A percentile compares a stretch with the other conserved stretches of the same genome.
These are phyloP conservation scores for Bryopsis sp. DNA, from an alignment of 139 green algal species.

Conservation along the genomic window DNA sequence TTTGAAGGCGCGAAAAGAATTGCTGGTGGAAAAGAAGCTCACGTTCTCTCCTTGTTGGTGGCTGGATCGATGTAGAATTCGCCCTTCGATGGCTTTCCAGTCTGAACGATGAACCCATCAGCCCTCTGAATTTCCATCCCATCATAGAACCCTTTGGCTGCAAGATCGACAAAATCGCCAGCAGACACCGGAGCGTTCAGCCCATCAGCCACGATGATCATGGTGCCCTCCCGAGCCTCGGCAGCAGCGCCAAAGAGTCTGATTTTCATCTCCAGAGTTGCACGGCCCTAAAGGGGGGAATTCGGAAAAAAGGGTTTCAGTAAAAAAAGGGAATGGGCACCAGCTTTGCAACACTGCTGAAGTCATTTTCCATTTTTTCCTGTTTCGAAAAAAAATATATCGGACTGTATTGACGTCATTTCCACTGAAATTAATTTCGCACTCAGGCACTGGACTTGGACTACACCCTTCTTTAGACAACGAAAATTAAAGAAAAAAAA, in stretches of 20 bases:
- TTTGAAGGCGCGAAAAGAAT: no score
- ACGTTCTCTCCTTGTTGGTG: conserved; percentile 42
- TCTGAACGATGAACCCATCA: conserved; percentile 97
- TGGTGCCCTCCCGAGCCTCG: conserved; percentile 1
- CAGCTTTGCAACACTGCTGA: no score
- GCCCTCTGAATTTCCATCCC: conserved; percentile 91
- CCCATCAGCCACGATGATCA: conserved; percentile 82
- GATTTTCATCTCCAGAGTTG: conserved; percentile 85
- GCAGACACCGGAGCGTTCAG: conserved; percentile 91
- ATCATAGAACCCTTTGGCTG: conserved; percentile 83
- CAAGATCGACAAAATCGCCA: conserved; percentile 94
- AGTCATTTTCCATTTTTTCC: no score
- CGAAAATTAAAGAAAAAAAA: no score
- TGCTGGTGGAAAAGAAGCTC: no score
- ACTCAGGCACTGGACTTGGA: background rate
- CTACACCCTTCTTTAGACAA: no score
- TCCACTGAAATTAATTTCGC: no score
- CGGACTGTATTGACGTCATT: no score
- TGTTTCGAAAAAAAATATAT: no score
- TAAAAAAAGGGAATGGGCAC: background rate
- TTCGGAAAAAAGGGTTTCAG: background rate
- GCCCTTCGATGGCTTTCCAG: conserved; percentile 70
- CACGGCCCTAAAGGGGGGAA: conserved; percentile 61
- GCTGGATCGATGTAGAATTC: conserved; percentile 47
- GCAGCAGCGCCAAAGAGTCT: conserved; percentile 44